phyloP scores from a whole-genome alignment of 352 stramenopile species.

The Halophytophthora polymorphica region DNA sequence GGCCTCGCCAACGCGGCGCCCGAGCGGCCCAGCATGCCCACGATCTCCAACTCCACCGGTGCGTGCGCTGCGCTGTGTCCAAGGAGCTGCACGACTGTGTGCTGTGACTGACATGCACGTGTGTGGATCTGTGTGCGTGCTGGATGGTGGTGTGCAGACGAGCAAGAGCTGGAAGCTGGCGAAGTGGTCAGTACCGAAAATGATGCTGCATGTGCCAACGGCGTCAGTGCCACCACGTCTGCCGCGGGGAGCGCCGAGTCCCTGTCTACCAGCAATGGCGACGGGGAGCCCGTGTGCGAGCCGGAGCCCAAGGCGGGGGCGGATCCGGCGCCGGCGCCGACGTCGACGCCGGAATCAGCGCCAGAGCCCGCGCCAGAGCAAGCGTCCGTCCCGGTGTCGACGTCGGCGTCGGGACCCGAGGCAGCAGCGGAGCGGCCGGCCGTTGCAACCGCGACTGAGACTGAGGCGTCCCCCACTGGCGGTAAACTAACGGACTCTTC shows the following conservation, averaged over 20 bases:
- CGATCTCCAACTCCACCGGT: conserved; percentile 63
- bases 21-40: conserved; percentile 8
- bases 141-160: conserved; percentile 21
- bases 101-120: conserved; percentile 3
- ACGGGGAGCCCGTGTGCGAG: conserved; percentile 18
- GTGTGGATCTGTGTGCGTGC: conserved; percentile 3
- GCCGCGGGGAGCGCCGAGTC: conserved; percentile 2
- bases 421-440: no score
- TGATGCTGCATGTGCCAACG: conserved; percentile 23
- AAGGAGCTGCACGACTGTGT: neutral
- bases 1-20: neutral
- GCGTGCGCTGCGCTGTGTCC: conserved; percentile 2
- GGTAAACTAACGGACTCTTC: conserved; percentile 36
- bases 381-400: conserved; percentile 4
- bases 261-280: conserved; percentile 7
- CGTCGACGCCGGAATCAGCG: conserved; percentile 7
- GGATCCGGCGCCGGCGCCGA: conserved; percentile 14
- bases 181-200: conserved; percentile 56
- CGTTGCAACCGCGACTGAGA: conserved; percentile 6
- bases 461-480: conserved; percentile 15
- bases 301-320: conserved; percentile 10
- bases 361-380: no score
- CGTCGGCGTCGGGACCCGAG: conserved; percentile 11
- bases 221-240: conserved; percentile 19
- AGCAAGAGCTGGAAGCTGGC: conserved; percentile 51